Base-by-base conservation (phyloP, 2,329 filamentous ascomycete genomes). In the Chaetomium sp. region DNA sequence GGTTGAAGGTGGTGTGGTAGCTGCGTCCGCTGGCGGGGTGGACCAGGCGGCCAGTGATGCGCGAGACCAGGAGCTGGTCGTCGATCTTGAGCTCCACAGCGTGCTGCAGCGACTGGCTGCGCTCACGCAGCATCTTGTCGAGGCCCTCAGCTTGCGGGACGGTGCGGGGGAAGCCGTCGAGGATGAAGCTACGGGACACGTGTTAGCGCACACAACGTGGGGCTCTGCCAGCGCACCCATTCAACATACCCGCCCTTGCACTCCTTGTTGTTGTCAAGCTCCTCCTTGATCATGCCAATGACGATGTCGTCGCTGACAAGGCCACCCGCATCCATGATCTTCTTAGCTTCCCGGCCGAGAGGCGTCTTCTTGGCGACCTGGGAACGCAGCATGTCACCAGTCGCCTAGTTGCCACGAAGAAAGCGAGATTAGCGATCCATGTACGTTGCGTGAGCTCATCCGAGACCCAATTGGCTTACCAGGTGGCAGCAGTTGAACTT, bases 1-100 rank as follows among this genome's bases (percentile, higher is more conserved):
- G 95, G 87, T 97, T 98, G 89, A 99, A 99, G 79, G 95, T 90
- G 81, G 90, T 95, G 88, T 99, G 95, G 84, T 99, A 99, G 72
- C 91, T 93, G 75, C 95, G 93, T 71, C 95, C 95, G 63, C 93
- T 97, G 60, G 94, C 94, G 65, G 94, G 94, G 85, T 99, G 95
- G 73, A 99, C 85, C 68, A 99, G 85, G 75, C 95, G 94, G 74
- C 95, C 95, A 67, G 95, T 99, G 80, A 99, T 98, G 75, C 95
- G 92, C 71, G 93, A 89, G 68, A 99, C 94, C 66, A 99, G 88
- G 65, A 99, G 90, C 50, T 86, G 86, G 77, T 98, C 95, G 79
- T 98, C 93, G 76, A 99, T 98, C 81, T 98, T 88, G 71, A 99
- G 90, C 84, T 99, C 94, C 66, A 99, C 84, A 68, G 94, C 95